Conservation (phyloP, 495 filamentous ascomycete genomes). For the Hyaloscypha hepaticicola region DNA sequence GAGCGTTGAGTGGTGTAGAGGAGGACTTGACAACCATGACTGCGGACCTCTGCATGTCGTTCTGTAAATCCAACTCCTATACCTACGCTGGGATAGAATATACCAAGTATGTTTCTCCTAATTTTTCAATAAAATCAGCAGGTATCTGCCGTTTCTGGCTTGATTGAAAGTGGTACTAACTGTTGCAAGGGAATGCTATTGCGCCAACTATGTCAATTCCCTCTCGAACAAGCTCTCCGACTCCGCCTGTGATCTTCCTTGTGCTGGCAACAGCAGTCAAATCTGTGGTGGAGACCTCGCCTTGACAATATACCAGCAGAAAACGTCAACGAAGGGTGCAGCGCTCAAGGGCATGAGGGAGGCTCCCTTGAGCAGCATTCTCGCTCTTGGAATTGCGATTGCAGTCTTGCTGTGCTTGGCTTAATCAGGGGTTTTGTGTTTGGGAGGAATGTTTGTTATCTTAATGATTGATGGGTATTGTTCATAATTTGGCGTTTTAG, state of each 20-base stretch:
- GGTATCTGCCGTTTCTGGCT: background rate
- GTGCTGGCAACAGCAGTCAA: slow-evolving; percentile 42
- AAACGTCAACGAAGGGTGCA: slow-evolving; percentile 14
- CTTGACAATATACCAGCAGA: slow-evolving; percentile 35
- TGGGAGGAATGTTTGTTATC: background rate
- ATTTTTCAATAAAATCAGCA: too few relatives aligned
- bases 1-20: slow-evolving; percentile 38
- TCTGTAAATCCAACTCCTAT: slow-evolving; percentile 37
- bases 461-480: slow-evolving; percentile 15
- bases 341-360: slow-evolving; percentile 12
- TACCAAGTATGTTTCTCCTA: slow-evolving; percentile 36
- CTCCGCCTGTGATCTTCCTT: slow-evolving; percentile 41
- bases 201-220: slow-evolving; percentile 37
- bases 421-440: background rate
- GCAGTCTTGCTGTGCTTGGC: slow-evolving; percentile 20
- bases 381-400: slow-evolving; percentile 29
- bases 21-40: slow-evolving; percentile 39
- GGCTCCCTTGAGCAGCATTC: slow-evolving; percentile 14
- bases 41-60: slow-evolving; percentile 41
- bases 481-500: background rate
- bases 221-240: slow-evolving; percentile 38
- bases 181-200: slow-evolving; percentile 49
- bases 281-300: slow-evolving; percentile 46
- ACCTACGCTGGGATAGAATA: slow-evolving; percentile 49
- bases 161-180: background rate